Evolutionary conservation across 768 basidiomycete species (phyloP), one percentile per base, ranked within the genome.

Genomic region (Pisolithus marmoratus): DNA sequence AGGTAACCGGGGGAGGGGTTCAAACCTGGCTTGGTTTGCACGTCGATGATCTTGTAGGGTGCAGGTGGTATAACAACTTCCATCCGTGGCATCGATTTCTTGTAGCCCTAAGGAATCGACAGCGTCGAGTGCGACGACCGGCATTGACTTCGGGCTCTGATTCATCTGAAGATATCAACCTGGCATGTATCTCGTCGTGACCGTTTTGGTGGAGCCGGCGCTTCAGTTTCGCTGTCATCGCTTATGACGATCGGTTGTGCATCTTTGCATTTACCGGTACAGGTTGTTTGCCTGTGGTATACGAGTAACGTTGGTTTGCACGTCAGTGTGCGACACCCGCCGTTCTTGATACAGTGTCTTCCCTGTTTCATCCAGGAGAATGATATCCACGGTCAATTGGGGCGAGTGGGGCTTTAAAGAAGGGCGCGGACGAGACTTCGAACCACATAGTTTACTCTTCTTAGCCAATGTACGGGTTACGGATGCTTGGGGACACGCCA

Each of bases 301-400:
- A 52, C 48, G 48, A 8, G 38, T 46, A 24, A 43, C 62, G 58
- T 77, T 80, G 22, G 66, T 52, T 38, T 70, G 69, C 4, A 76
- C 55, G 47, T 74, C 70, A 17, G 74, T 68, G 43, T 74, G 70
- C 4, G 82, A 81, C 9, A 81, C 70, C 50, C 88, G 73, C 54
- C 76, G 71, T 63, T 90, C 88, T 60, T 80, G 75, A 50, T 74
- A 78, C 41, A 90, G 53, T 31, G 72, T 78, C 46, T 65, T 72
- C 12, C 88, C 88, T 27, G 71, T 61, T 27, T 77, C 74, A 62
- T 90, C 87, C 22, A 89, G 50, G 34, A 86, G 71, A 36, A 83
- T 70, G 47, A 90, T 89, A 43, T 90, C 84, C 46, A 88, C 71
- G 38, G 82, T 74, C 12, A 88, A 74, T 19, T 79, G 64, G 1